Evolutionary conservation across 148 eudicot species (phyloP).

Genomic region (Dysphania ambrosioides): DNA sequence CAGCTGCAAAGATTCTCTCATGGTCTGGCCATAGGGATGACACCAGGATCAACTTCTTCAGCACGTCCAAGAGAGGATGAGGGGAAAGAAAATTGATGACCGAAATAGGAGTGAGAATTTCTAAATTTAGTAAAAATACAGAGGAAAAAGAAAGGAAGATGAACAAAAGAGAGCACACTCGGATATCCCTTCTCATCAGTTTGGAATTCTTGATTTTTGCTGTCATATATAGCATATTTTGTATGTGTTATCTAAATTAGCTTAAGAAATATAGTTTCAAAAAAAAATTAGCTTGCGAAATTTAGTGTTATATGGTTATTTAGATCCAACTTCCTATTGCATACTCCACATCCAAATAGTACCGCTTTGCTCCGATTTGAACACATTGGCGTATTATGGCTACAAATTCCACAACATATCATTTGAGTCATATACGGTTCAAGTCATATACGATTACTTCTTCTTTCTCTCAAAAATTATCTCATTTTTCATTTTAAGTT

Average conservation of each 20-base stretch:
- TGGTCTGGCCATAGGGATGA: slow-evolving; percentile 65
- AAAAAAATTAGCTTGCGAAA: no score
- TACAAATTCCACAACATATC: neutral
- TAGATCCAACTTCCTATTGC: neutral
- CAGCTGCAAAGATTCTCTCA: slow-evolving; percentile 81
- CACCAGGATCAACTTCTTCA: slow-evolving; percentile 69
- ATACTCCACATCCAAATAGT: neutral
- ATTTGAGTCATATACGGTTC: no score
- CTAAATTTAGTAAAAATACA: slow-evolving; percentile 19
- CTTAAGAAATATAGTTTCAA: slow-evolving; percentile 31
- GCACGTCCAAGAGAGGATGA: slow-evolving; percentile 48
- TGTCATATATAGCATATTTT: slow-evolving; percentile 42
- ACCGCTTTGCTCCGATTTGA: neutral
- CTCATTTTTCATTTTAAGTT: no score
- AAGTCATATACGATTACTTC: no score
- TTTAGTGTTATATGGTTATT: neutral
- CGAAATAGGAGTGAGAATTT: neutral
- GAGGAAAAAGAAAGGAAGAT: neutral
- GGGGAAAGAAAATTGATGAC: slow-evolving; percentile 28
- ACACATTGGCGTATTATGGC: neutral
- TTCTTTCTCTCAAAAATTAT: no score
- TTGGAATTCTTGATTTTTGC: slow-evolving; percentile 40
- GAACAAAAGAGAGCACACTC: slow-evolving; percentile 23
- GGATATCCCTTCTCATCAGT: slow-evolving; percentile 28
- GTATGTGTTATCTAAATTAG: slow-evolving; percentile 42